Conservation (phyloP, 257 asterid genomes). For the Przewalskia tangutica region DNA sequence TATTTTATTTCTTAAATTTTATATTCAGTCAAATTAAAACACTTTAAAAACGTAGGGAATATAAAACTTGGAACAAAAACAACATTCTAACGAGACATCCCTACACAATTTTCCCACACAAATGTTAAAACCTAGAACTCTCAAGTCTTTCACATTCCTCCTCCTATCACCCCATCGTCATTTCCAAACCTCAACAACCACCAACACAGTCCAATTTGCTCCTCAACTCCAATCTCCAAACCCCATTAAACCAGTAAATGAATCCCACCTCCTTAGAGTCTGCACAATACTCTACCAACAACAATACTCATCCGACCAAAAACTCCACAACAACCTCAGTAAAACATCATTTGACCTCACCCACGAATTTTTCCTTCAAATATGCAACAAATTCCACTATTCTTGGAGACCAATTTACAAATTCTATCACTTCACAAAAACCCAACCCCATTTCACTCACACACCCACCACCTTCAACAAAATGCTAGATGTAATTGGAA, state of each 20-base stretch:
- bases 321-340: constrained; percentile 46
- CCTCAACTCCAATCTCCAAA: constrained; percentile 5
- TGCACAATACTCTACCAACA: constrained; percentile 92
- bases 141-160: not conserved
- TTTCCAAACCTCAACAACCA: not conserved
- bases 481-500: constrained; percentile 66
- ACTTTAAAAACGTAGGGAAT: no score
- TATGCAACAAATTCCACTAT: constrained; percentile 70
- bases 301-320: constrained; percentile 45
- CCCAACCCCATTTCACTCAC: constrained; percentile 51
- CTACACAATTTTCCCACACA: not conserved
- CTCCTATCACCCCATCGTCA: not conserved
- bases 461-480: constrained; percentile 66
- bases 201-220: constrained; percentile 7
- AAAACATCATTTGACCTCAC: constrained; percentile 42
- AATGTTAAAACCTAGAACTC: not conserved
- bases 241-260: constrained; percentile 33
- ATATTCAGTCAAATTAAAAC: no score
- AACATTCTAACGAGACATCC: not conserved
- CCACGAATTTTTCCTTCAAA: constrained; percentile 83
- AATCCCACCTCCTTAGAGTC: constrained; percentile 59
- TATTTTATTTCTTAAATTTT: no score
- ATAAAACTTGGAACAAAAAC: not conserved
- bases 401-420: constrained; percentile 88
- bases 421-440: constrained; percentile 44